Evolutionary conservation across 2,329 filamentous ascomycete species (phyloP), one percentile per base, ranked within the genome.

Genomic region (Alternaria postmessia): DNA sequence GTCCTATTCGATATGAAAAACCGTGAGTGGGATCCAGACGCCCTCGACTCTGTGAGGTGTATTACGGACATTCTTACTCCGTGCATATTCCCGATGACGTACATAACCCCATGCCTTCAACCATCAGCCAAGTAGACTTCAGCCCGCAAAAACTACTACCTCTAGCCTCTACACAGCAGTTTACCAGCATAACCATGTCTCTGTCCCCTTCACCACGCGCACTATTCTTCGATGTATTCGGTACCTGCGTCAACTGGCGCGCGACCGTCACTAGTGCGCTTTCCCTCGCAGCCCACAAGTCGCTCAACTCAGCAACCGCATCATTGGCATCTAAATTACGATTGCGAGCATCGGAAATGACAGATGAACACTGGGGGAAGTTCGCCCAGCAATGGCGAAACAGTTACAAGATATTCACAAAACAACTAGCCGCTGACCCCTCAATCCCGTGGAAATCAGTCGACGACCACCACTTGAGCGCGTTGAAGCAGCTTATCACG

Each of bases 211-310:
- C 67, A 8, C 79, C 79, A 64, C 87, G 87, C 66, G 90, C 86
- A 7, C 81, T 93, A 34, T 83, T 89, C 54, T 93, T 92, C 72
- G 91, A 93, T 79, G 86, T 93, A 69, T 93, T 94, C 76, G 91
- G 91, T 43, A 95, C 92, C 1, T 87, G 89, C 64, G 91, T 95
- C 46, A 85, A 94, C 81, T 94, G 91, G 91, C 89, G 91, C 57
- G 82, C 82, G 39, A 87, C 88, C 2, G 87, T 95, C 20, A 86
- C 84, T 14, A 79, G 83, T 8, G 86, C 87, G 54, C 84, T 95
- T 48, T 75, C 79, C 24, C 72, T 81, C 11, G 82, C 83, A 39
- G 84, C 87, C 14, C 75, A 77, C 61, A 67, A 69, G 2, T 80
- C 81, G 2, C 81, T 88, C 46, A 83, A 83, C 32, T 80, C 83